Conservation (phyloP, 1,284 basidiomycete genomes). For the Papiliotrema flavescens region DNA sequence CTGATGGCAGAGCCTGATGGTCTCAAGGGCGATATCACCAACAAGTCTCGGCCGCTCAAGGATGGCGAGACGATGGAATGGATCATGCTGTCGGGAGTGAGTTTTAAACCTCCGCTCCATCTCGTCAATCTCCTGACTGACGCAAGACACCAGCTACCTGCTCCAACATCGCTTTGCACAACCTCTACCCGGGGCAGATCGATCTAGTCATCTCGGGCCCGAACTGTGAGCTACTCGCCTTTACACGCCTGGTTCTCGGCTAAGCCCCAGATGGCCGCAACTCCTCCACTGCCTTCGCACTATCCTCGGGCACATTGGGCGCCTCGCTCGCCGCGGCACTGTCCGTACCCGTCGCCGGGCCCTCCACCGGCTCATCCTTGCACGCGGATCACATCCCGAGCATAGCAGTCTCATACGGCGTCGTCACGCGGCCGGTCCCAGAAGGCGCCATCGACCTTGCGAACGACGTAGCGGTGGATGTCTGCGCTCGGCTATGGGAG, state of each 20-base stretch:
- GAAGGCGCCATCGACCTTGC: conserved; percentile 62
- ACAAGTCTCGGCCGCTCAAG: conserved; percentile 61
- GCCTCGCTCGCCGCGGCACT: conserved; percentile 83
- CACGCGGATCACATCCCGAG: conserved; percentile 50
- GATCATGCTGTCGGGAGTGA: conserved; percentile 79
- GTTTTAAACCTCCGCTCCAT: conserved; percentile 22
- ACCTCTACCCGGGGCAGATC: conserved; percentile 75
- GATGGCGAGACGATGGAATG: conserved; percentile 78
- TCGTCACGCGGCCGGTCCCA: conserved; percentile 68
- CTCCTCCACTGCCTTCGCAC: conserved; percentile 73
- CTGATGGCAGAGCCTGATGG: conserved; percentile 57
- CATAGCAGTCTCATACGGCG: conserved; percentile 84
- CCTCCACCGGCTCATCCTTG: conserved; percentile 56
- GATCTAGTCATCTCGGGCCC: conserved; percentile 64
- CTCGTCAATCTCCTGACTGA: conserved; percentile 9
- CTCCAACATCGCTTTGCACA: conserved; percentile 81
- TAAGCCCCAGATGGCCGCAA: conserved; percentile 61
- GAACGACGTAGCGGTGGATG: conserved; percentile 61
- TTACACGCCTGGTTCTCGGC: background rate
- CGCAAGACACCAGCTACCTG: conserved; percentile 82
- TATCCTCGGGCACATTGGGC: conserved; percentile 87
- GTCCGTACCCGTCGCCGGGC: conserved; percentile 68
- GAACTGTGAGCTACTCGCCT: conserved; percentile 37
- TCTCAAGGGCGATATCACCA: conserved; percentile 62
- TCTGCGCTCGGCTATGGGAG: conserved; percentile 68